These are phyloP conservation scores for Vitis rotundifolia DNA, from an alignment of 164 flowering plant species.

Conservation along the genomic window DNA sequence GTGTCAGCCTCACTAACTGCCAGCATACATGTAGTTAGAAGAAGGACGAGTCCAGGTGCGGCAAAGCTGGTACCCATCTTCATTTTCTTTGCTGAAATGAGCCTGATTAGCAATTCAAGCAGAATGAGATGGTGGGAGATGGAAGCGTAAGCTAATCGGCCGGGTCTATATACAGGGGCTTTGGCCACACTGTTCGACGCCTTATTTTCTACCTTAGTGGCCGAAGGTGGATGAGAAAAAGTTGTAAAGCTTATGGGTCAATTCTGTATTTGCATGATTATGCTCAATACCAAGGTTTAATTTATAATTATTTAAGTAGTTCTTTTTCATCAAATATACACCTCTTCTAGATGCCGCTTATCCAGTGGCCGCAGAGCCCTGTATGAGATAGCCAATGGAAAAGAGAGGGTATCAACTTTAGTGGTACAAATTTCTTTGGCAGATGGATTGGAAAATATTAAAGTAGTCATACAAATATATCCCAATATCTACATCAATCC, in stretches of 20 bases:
- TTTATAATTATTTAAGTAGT: too few species aligned
- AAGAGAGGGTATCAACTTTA: too few species aligned
- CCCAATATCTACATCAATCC: too few species aligned
- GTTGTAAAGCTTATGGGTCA: not conserved
- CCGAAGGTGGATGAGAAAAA: not conserved
- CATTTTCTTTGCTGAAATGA: not conserved
- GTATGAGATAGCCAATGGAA: too few species aligned
- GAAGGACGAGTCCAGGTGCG: slow-evolving; percentile 5
- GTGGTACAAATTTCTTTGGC: too few species aligned
- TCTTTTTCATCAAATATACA: too few species aligned
- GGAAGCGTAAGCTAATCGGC: too few species aligned
- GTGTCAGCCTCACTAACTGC: slow-evolving; percentile 12
- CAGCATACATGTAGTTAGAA: slow-evolving; percentile 14
- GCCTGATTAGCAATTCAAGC: not conserved
- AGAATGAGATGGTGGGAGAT: not conserved
- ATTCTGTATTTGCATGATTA: not conserved
- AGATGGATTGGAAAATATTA: too few species aligned
- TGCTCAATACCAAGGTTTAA: too few species aligned
- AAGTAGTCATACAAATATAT: too few species aligned
- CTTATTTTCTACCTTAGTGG: slow-evolving; percentile 1
- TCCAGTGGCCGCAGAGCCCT: too few species aligned
- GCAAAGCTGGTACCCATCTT: slow-evolving; percentile 7
- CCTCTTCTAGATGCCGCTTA: too few species aligned
- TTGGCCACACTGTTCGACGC: not conserved
- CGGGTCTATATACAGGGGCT: not conserved